Base-by-base conservation (phyloP, 1,139 yeast species). In the Saccharomycopsis crataegensis region DNA sequence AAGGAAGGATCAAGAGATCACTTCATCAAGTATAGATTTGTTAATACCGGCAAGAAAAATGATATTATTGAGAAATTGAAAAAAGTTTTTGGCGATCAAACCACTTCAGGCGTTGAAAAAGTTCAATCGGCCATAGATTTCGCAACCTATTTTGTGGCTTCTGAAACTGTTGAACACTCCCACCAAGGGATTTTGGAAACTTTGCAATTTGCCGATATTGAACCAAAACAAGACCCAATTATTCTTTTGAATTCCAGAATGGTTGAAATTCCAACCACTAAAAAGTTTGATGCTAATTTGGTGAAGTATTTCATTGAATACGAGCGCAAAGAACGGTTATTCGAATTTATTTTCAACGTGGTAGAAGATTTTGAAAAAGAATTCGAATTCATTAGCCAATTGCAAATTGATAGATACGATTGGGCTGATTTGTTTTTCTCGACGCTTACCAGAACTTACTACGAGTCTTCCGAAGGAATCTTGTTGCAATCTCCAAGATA, bases 371-470 rank as follows among this genome's bases (percentile, higher is more conserved):
- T 62, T 16, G 64, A 64, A 4, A 72, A 71, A 50, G 64, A 80
- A 50, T 57, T 73, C 6, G 61, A 62, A 22, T 59, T 70, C 31
- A 56, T 75, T 52, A 57, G 65, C 37, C 68, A 59, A 51, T 22
- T 51, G 47, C 28, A 37, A 54, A 9, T 28, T 51, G 43, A 57
- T 43, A 41, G 55, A 14, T 56, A 57, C 45, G 83, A 77, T 56
- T 75, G 78, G 77, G 75, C 73, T 62, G 86, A 81, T 58, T 60
- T 72, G 40, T 61, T 76, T 1, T 63, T 76, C 0, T 71, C 79
- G 49, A 56, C 64, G 0, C 58, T 80, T 1, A 71, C 83, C 0
- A 70, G 72, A 42, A 70, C 84, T 0, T 80, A 74, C 58, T 73
- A 67, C 5, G 53, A 34, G 11, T 45, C 52, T 9, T 68, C 67